Percentiles rank a stretch among this genome's conserved stretches.
phyloP scores from a whole-genome alignment of 257 asterid genomes.

The Jacaranda copaia region DNA sequence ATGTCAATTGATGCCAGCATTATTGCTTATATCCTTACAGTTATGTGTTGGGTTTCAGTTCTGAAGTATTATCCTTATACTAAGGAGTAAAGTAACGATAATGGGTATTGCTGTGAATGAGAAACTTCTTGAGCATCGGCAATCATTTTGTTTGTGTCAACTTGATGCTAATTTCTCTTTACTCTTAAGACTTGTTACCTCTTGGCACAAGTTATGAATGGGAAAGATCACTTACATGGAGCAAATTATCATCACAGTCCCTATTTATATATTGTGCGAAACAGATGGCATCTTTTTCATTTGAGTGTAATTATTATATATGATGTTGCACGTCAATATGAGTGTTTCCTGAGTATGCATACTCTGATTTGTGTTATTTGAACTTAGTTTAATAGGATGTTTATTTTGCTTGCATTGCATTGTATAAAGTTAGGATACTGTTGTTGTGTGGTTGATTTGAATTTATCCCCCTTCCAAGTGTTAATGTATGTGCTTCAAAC shows the following conservation, averaged over 20 bases:
- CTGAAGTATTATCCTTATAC: neutral
- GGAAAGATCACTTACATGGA: neutral
- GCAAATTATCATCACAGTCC: neutral
- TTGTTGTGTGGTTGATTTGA: neutral
- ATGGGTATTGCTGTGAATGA: neutral
- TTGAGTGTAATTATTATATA: neutral
- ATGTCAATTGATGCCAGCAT: conserved; percentile 19
- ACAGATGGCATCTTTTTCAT: neutral
- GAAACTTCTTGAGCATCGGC: too few relatives aligned
- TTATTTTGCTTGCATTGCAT: neutral
- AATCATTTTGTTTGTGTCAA: too few relatives aligned
- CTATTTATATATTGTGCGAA: neutral
- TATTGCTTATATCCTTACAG: conserved; percentile 19
- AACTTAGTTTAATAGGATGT: neutral
- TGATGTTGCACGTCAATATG: neutral
- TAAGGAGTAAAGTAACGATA: neutral
- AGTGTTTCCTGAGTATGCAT: neutral
- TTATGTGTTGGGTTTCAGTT: neutral
- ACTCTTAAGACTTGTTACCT: too few relatives aligned
- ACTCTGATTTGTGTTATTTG: neutral
- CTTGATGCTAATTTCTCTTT: too few relatives aligned
- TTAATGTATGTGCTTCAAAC: conserved; percentile 7
- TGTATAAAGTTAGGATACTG: neutral
- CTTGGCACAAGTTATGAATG: too few relatives aligned
- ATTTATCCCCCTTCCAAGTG: neutral